phyloP scores from a whole-genome alignment of 768 basidiomycete genomes.

The Russula olivacea region DNA sequence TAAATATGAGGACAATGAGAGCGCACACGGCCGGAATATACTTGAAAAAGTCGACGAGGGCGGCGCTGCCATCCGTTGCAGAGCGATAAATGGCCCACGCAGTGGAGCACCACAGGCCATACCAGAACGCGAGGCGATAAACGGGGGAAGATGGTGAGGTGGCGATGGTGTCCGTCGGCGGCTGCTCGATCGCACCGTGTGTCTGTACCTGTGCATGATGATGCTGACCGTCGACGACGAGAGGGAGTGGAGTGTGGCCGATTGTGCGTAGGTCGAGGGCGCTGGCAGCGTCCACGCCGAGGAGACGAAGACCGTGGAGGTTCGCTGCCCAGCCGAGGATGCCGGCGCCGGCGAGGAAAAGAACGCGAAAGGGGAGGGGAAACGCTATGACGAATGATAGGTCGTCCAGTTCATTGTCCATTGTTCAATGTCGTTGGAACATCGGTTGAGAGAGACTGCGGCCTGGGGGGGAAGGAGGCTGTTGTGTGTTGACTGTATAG shows the following conservation, averaged over 20 bases:
- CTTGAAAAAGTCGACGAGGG: conserved; percentile 67
- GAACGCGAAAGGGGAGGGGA: conserved; percentile 89
- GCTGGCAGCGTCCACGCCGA: conserved; percentile 66
- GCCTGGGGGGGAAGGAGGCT: too few species aligned
- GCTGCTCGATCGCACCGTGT: conserved; percentile 32
- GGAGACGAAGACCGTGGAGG: conserved; percentile 70
- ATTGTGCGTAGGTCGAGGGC: conserved; percentile 54
- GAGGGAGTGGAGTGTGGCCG: conserved; percentile 26
- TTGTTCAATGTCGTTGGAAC: conserved; percentile 5
- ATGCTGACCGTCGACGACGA: conserved; percentile 26
- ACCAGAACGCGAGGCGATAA: conserved; percentile 63
- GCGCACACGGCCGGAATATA: conserved; percentile 67
- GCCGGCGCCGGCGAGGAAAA: conserved; percentile 71
- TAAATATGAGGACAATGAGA: conserved; percentile 47
- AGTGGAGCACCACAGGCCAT: conserved; percentile 51
- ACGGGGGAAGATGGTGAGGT: conserved; percentile 49
- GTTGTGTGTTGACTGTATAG: too few species aligned
- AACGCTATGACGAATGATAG: conserved; percentile 51
- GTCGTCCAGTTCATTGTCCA: conserved; percentile 34
- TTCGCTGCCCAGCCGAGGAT: conserved; percentile 91
- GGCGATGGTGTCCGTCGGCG: conserved; percentile 34
- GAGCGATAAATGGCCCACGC: conserved; percentile 68
- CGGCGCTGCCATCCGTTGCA: conserved; percentile 50
- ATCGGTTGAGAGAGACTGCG: neutral
- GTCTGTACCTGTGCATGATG: neutral